Base-by-base conservation (phyloP, 345 rosid species). In the Arabis hirsuta region DNA sequence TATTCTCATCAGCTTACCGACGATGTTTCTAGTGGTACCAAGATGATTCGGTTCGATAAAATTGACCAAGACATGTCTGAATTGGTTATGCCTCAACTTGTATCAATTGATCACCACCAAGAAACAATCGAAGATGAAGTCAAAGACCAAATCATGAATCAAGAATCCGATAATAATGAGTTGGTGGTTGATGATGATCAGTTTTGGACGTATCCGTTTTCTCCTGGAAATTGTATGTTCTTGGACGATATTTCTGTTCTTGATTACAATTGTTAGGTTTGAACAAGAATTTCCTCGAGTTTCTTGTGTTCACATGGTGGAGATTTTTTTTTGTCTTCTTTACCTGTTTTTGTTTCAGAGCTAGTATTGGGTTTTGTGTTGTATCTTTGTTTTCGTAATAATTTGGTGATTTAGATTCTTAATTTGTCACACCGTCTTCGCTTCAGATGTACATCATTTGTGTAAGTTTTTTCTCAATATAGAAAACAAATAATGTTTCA, bases 11-110 rank as follows among this genome's bases (percentile, higher is more conserved):
- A 27, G 53, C 50, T 9, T 52, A 8, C 29, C 11, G 67, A 71
- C 3, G 68, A 52, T 34, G 9, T 50, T 26, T 5, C 20, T 7
- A 34, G 63, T 27, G 45, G 42, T 63, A 34, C 70, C 24, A 45
- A 27, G 29, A 60, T 71, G 60, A 71, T 71, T 1, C 60, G 36
- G 14, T 52, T 66, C 45, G 60, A 11, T 19, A 48, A 48, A 7
- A 9, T 14, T 19, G 74, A 70, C 42, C 67, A 59, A 38, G 5
- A 5, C 16, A 42, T 50, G 12, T 31, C 67, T 16, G 34, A 41
- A 1, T 42, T 19, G 24, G 52, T 39, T 19, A 39, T 51, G 10
- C 74, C 67, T 39, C 60, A 51, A 60, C 34, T 27, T 9, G 32
- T 22, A 50, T n/a, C 22, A 13, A 12, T 61, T 27, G 44, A 41